Percentiles rank a stretch among this genome's conserved stretches.
These are phyloP conservation scores for Uronychia binucleata DNA, from an alignment of 73 alveolate species.

Conservation along the genomic window DNA sequence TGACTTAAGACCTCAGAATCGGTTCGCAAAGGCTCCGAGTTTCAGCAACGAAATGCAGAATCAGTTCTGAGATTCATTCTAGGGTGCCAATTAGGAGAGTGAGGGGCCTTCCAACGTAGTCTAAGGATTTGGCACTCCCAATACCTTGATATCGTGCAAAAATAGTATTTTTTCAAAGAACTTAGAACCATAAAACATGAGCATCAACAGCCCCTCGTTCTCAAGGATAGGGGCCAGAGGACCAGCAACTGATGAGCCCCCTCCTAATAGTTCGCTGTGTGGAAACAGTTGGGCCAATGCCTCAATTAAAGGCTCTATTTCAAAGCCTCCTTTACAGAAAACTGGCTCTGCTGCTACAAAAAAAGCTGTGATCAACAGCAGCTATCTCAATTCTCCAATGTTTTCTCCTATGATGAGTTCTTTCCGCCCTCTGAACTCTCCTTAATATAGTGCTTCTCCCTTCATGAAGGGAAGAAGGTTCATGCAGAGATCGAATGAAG, in stretches of 20 bases:
- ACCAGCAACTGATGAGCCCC: neutral
- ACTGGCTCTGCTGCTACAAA: neutral
- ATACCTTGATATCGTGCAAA: too few species aligned
- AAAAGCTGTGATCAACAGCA: neutral
- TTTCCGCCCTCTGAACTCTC: neutral
- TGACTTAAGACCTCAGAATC: too few species aligned
- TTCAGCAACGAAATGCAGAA: too few species aligned
- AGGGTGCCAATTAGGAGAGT: too few species aligned
- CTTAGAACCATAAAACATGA: too few species aligned
- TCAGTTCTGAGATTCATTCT: too few species aligned
- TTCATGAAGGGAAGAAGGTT: neutral
- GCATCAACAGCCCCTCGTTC: too few species aligned
- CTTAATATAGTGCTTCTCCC: neutral
- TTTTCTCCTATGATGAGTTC: neutral
- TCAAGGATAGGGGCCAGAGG: too few species aligned
- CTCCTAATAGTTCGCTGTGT: neutral
- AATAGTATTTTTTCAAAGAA: too few species aligned
- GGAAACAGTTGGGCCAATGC: neutral
- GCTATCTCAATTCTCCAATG: neutral
- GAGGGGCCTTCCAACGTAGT: too few species aligned
- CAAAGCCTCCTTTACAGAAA: neutral
- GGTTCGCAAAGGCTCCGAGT: too few species aligned
- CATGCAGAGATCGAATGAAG: neutral
- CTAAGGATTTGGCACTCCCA: too few species aligned
- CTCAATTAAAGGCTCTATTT: neutral